phyloP scores from a whole-genome alignment of 345 rosid genomes.

The Citrus sp. region DNA sequence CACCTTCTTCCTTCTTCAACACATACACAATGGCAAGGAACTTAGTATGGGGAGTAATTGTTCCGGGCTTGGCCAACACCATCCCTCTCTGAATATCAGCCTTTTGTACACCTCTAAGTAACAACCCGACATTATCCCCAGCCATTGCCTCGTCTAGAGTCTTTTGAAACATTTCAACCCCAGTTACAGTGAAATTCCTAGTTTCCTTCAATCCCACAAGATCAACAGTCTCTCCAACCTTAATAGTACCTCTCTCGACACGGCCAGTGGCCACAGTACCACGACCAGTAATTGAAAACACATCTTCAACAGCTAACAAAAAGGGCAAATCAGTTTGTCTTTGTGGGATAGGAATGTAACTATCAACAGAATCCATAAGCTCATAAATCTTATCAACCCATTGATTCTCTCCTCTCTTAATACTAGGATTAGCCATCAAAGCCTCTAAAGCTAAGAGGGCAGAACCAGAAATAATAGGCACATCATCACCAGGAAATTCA shows the following conservation, averaged over 20 bases:
- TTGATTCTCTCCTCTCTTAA: slow-evolving; percentile 70
- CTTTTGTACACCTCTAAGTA: slow-evolving; percentile 88
- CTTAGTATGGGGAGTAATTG: slow-evolving; percentile 79
- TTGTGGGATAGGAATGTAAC: slow-evolving; percentile 74
- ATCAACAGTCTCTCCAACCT: slow-evolving; percentile 75
- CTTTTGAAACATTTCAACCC: slow-evolving; percentile 92
- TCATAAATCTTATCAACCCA: slow-evolving; percentile 94
- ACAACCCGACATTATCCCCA: slow-evolving; percentile 88
- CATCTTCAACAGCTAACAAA: slow-evolving; percentile 85
- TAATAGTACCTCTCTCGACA: slow-evolving; percentile 80
- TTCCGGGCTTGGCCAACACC: slow-evolving; percentile 88
- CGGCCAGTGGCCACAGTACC: slow-evolving; percentile 93
- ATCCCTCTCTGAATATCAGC: slow-evolving; percentile 90
- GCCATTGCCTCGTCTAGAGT: slow-evolving; percentile 85
- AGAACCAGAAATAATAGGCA: slow-evolving; percentile 82
- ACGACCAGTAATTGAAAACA: slow-evolving; percentile 87
- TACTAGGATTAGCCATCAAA: slow-evolving; percentile 58
- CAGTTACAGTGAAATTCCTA: slow-evolving; percentile 66
- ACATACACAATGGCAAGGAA: slow-evolving; percentile 75
- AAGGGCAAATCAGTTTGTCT: slow-evolving; percentile 87
- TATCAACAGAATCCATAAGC: slow-evolving; percentile 89
- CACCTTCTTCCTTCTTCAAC: slow-evolving; percentile 98
- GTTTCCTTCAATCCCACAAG: slow-evolving; percentile 84
- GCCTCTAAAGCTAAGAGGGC: slow-evolving; percentile 82
- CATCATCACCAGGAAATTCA: slow-evolving; percentile 84